These are phyloP conservation scores for Dictyostelium citrinum DNA, from an alignment of 78 protist species.

Conservation along the genomic window DNA sequence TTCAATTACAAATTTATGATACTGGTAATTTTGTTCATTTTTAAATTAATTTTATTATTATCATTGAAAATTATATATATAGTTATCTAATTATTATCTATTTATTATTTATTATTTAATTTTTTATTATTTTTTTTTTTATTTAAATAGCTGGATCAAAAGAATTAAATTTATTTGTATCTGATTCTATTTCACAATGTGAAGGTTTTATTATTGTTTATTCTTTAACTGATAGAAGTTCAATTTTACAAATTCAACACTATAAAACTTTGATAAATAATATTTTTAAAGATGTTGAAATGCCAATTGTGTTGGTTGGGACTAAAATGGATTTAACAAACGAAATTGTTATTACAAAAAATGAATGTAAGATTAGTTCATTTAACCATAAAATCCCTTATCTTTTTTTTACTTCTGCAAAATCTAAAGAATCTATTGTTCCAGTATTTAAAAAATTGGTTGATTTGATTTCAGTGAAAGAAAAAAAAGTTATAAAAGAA, in stretches of 20 bases:
- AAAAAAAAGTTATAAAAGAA: neutral
- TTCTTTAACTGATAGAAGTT: neutral
- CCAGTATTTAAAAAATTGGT: neutral
- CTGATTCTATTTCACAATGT: neutral
- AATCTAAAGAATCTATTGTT: neutral
- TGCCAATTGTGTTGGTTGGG: neutral
- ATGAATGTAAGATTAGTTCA: neutral
- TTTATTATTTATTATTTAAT: neutral
- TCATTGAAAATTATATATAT: too few relatives aligned
- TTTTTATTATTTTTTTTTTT: neutral
- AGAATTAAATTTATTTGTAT: neutral
- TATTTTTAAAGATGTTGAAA: neutral
- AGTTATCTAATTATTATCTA: neutral
- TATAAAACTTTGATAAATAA: neutral
- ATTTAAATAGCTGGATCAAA: neutral
- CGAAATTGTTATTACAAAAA: neutral
- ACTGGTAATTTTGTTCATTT: neutral
- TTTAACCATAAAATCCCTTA: neutral
- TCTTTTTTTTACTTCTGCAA: neutral
- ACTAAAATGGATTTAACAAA: neutral
- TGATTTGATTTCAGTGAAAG: neutral
- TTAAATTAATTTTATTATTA: too few relatives aligned
- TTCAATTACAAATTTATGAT: neutral
- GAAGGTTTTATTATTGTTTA: neutral
- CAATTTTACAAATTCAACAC: neutral